A percentile compares a stretch with the other conserved stretches of the same genome.
Evolutionary conservation across 257 asterid species (phyloP).

Genomic region (Solanum clarkiae): DNA sequence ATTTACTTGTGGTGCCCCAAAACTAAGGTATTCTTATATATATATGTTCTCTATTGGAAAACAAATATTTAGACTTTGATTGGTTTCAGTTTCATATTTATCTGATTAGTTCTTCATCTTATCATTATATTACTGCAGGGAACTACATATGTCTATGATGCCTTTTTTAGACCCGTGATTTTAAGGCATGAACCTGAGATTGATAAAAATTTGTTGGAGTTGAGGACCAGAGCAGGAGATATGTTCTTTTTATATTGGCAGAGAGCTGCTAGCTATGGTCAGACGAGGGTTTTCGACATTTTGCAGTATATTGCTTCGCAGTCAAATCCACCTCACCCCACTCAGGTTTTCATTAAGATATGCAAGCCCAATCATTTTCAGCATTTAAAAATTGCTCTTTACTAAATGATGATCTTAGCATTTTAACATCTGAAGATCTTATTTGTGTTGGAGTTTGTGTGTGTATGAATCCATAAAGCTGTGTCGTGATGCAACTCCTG

Average conservation of each 20-base stretch:
- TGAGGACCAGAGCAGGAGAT: constrained; percentile 79
- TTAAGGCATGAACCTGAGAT: constrained; percentile 83
- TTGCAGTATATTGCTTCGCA: constrained; percentile 81
- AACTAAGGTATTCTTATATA: constrained; percentile 47
- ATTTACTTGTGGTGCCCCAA: constrained; percentile 92
- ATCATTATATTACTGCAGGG: constrained; percentile 48
- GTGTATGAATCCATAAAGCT: neutral
- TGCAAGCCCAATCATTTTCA: neutral
- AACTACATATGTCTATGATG: constrained; percentile 75
- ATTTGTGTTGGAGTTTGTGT: neutral
- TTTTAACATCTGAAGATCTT: neutral
- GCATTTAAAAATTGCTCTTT: neutral
- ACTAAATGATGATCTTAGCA: neutral
- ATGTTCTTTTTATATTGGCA: constrained; percentile 48
- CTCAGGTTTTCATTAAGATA: constrained; percentile 40
- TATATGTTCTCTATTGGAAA: neutral
- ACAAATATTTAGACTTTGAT: neutral
- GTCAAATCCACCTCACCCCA: constrained; percentile 43
- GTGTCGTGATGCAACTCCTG: neutral
- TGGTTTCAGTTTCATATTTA: neutral
- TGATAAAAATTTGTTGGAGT: constrained; percentile 70
- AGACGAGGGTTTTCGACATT: constrained; percentile 70
- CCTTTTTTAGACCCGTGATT: constrained; percentile 80
- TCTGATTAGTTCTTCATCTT: constrained; percentile 2
- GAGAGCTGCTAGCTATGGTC: constrained; percentile 55